Conservation (phyloP, 805 yeast genomes). For the Yamadazyma sp. region DNA sequence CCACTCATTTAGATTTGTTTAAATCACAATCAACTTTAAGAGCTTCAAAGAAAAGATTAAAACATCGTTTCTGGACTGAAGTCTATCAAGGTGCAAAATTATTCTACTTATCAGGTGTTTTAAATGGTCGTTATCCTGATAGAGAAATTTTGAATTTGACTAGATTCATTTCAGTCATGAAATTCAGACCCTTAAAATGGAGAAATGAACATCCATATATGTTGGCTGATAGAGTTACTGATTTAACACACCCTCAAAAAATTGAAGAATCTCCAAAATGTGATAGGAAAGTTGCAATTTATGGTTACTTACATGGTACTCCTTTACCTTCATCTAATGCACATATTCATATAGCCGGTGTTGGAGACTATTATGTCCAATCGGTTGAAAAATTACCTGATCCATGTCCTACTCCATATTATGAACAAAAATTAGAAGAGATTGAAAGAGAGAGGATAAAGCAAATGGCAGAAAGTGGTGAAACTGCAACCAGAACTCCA, state of each 20-base stretch:
- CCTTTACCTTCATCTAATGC: conserved; percentile 69
- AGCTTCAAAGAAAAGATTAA: conserved; percentile 85
- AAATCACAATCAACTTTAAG: conserved; percentile 85
- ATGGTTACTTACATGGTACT: conserved; percentile 94
- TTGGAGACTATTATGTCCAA: conserved; percentile 80
- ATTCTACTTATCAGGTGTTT: conserved; percentile 90
- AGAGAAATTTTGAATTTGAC: conserved; percentile 89
- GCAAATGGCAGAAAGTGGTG: conserved; percentile 61
- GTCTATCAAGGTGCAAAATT: conserved; percentile 97
- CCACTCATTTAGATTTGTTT: conserved; percentile 93
- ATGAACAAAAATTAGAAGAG: conserved; percentile 81
- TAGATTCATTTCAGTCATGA: conserved; percentile 94
- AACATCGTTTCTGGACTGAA: conserved; percentile 97
- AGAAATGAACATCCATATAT: conserved; percentile 97
- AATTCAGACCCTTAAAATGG: conserved; percentile 98
- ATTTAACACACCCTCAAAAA: conserved; percentile 85
- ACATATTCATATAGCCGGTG: conserved; percentile 90
- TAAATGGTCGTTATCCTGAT: conserved; percentile 97
- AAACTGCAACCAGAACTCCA: conserved; percentile 47
- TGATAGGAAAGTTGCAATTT: conserved; percentile 86
- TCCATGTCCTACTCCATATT: conserved; percentile 98
- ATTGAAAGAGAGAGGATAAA: conserved; percentile 70
- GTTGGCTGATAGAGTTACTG: conserved; percentile 87
- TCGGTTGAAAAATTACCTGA: conserved; percentile 89
- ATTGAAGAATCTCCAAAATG: conserved; percentile 77